phyloP scores from a whole-genome alignment of 2,329 filamentous ascomycete species.

The Apiospora marii region DNA sequence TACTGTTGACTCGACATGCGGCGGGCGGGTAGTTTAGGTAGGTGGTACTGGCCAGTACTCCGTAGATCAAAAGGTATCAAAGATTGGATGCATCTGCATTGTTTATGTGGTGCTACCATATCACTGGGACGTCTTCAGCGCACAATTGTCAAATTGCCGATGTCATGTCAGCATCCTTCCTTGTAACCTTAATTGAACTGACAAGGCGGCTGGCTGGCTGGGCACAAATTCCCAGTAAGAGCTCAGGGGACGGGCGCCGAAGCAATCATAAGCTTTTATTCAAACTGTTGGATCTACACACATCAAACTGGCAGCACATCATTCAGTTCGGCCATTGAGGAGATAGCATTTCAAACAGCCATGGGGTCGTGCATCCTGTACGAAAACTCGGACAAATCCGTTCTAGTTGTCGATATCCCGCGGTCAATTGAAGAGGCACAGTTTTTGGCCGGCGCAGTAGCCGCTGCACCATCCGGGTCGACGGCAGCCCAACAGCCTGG shows the following conservation, averaged over 20 bases:
- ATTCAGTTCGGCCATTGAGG: too few relatives aligned
- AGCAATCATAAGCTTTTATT: background rate
- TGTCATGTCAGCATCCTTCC: constrained; percentile 22
- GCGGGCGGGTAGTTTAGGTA: background rate
- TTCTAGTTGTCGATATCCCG: constrained; percentile 74
- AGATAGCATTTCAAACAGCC: background rate
- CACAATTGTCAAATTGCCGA: constrained; percentile 2
- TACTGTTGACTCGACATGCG: background rate
- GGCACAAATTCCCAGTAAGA: background rate
- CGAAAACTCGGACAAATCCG: constrained; percentile 55
- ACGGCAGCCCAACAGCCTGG: constrained; percentile 34
- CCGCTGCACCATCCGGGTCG: constrained; percentile 12
- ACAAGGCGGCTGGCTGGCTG: background rate
- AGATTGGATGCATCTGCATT: constrained; percentile 3
- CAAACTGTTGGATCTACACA: background rate
- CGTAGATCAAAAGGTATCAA: background rate
- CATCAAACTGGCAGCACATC: background rate
- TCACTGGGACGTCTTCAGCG: background rate
- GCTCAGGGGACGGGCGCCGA: background rate
- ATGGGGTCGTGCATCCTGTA: constrained; percentile 57
- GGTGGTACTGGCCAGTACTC: too few relatives aligned
- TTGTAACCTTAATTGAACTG: constrained; percentile 15
- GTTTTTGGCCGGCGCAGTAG: constrained; percentile 46
- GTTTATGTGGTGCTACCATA: background rate
- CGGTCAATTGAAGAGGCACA: constrained; percentile 74